phyloP scores from a whole-genome alignment of 176 grass and related monocot species.

The Cenchrus fungigraminus region DNA sequence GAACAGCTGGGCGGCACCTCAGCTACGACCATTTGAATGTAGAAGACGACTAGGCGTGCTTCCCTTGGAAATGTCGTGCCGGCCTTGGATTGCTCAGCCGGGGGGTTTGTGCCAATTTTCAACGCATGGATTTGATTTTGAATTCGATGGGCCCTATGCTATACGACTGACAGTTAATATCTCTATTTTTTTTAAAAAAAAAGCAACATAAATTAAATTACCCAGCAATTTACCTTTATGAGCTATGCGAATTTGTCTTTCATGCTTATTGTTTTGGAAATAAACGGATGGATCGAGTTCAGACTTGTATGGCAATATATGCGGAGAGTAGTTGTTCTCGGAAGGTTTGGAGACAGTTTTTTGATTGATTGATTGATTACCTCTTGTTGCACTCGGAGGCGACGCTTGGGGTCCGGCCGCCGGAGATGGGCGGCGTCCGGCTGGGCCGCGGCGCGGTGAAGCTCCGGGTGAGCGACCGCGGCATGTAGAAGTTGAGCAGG shows the following conservation, averaged over 20 bases:
- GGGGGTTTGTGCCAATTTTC: constrained; percentile 7
- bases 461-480: constrained; percentile 72
- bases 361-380: constrained; percentile 21
- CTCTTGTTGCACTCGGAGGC: constrained; percentile 50
- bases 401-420: constrained; percentile 15
- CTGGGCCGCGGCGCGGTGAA: constrained; percentile 59
- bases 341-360: background rate
- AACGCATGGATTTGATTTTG: background rate
- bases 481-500: constrained; percentile 87
- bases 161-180: background rate
- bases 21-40: constrained; percentile 5
- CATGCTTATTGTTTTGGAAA: background rate
- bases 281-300: background rate
- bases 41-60: background rate
- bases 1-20: background rate
- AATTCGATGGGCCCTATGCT: background rate
- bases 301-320: background rate
- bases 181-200: background rate
- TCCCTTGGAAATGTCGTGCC: constrained; percentile 44
- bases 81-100: constrained; percentile 14
- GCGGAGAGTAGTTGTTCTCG: background rate
- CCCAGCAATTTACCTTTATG: background rate
- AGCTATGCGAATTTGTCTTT: background rate
- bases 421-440: constrained; percentile 13
- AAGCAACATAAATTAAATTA: background rate